A percentile compares a stretch with the other conserved stretches of the same genome.
Conservation (phyloP, 441 rosid genomes). For the Adansonia grandidieri region DNA sequence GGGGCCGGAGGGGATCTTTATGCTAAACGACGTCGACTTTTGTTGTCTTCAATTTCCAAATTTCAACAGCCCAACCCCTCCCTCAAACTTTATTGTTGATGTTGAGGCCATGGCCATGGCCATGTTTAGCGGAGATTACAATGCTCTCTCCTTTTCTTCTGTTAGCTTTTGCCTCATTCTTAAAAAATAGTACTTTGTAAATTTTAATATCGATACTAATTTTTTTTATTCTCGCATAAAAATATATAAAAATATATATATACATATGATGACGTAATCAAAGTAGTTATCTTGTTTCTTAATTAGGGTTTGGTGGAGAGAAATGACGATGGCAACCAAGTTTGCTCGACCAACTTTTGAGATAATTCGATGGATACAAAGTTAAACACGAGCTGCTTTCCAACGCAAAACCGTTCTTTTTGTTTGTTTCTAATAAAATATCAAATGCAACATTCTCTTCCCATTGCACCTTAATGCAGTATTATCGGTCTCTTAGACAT, state of each 20-base stretch:
- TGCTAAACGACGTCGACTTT: constrained; percentile 15
- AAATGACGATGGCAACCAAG: not conserved
- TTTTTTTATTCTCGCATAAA: no score
- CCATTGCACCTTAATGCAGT: not conserved
- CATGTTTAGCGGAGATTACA: constrained; percentile 29
- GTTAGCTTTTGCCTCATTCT: not conserved
- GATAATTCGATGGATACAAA: not conserved
- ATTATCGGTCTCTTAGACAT: not conserved
- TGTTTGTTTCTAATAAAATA: not conserved
- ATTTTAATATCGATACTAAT: no score
- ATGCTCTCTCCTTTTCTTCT: not conserved
- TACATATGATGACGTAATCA: no score
- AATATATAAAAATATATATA: not conserved
- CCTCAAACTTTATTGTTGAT: constrained; percentile 15
- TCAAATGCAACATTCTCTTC: not conserved
- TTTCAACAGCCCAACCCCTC: not conserved
- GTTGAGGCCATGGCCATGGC: constrained; percentile 4
- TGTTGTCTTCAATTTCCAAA: not conserved
- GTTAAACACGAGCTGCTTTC: not conserved
- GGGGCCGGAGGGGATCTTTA: not conserved
- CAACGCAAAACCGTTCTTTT: not conserved
- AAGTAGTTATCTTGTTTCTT: not conserved
- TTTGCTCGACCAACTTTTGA: not conserved
- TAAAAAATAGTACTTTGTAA: not conserved
- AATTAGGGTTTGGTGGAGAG: not conserved